Conservation (phyloP, 2,329 filamentous ascomycete genomes). For the Sporothrix mexicana region DNA sequence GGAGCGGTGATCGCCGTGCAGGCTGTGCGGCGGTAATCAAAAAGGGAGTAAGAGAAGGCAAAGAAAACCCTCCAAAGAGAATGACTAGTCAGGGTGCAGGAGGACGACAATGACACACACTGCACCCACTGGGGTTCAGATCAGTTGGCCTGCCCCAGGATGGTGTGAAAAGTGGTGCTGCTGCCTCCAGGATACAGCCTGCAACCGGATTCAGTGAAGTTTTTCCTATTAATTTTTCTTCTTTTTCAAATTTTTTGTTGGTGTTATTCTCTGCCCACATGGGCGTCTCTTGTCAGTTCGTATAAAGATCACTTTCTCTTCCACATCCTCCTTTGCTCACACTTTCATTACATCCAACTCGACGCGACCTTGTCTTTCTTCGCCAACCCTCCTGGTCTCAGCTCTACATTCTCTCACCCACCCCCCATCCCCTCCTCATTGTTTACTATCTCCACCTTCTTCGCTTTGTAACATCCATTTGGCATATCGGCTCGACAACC, state of each 20-base stretch:
- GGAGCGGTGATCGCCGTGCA: conserved; percentile 14
- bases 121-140: background rate
- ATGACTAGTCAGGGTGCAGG: background rate
- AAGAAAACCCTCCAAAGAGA: background rate
- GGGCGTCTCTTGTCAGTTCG: background rate
- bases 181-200: background rate
- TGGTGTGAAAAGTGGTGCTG: background rate
- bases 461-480: background rate
- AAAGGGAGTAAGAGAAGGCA: background rate
- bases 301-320: conserved; percentile 5
- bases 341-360: background rate
- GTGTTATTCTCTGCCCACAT: too few relatives aligned
- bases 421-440: background rate
- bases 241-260: too few relatives aligned
- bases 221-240: too few relatives aligned
- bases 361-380: background rate
- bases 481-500: background rate
- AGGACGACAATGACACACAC: background rate
- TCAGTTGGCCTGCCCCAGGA: background rate
- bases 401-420: background rate
- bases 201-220: background rate
- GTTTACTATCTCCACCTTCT: background rate
- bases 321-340: background rate
- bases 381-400: background rate
- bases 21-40: conserved; percentile 5